A percentile compares a stretch with the other conserved stretches of the same genome.
Evolutionary conservation across 208 protist species (phyloP).

Genomic region (Trichomonas tenax): DNA sequence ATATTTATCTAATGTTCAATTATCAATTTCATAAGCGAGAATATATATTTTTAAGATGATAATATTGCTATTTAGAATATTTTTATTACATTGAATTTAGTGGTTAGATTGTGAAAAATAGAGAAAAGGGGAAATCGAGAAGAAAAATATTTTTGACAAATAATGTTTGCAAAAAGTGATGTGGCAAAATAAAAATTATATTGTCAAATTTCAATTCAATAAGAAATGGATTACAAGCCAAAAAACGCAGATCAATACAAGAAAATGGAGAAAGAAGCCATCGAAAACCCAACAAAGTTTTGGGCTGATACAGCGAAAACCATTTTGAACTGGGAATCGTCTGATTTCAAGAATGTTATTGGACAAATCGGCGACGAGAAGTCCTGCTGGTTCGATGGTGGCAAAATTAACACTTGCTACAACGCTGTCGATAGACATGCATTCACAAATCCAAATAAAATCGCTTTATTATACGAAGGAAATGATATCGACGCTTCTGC

Average conservation of each 20-base stretch:
- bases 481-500: neutral
- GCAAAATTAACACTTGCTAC: constrained; percentile 32
- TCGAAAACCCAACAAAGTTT: neutral
- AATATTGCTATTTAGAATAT: too few relatives aligned
- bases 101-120: too few relatives aligned
- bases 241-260: neutral
- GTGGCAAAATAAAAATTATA: too few relatives aligned
- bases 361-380: neutral
- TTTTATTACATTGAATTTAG: too few relatives aligned
- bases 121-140: too few relatives aligned
- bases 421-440: constrained; percentile 35
- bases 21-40: too few relatives aligned
- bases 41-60: too few relatives aligned
- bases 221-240: neutral
- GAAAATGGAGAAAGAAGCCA: neutral
- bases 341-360: neutral
- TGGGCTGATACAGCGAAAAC: neutral
- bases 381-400: constrained; percentile 22
- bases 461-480: constrained; percentile 32
- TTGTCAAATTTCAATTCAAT: too few relatives aligned
- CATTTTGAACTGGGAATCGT: neutral
- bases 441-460: neutral
- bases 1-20: too few relatives aligned
- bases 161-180: too few relatives aligned
- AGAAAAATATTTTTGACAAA: too few relatives aligned